A percentile compares a stretch with the other conserved stretches of the same genome.
Conservation (phyloP, 148 eudicot species). For the Camellia japonica region DNA sequence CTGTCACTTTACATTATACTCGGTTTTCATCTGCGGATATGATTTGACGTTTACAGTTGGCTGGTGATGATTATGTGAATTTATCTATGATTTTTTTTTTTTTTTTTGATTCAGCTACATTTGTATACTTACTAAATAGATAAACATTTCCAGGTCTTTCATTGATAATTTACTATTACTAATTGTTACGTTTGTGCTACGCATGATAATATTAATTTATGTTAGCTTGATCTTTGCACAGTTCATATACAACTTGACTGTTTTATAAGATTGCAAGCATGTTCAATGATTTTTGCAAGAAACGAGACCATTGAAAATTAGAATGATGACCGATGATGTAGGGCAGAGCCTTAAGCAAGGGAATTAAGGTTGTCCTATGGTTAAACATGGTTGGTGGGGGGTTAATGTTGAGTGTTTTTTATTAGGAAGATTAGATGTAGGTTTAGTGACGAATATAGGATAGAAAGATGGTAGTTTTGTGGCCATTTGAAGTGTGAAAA, state of each 20-base stretch:
- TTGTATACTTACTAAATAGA: neutral
- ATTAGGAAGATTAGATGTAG: neutral
- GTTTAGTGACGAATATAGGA: neutral
- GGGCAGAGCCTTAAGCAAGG: neutral
- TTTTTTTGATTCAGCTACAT: neutral
- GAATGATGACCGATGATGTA: neutral
- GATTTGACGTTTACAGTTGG: neutral
- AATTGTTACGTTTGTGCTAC: neutral
- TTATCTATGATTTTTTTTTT: neutral
- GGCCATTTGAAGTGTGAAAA: neutral
- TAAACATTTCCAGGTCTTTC: neutral
- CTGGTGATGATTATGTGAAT: slow-evolving; percentile 6
- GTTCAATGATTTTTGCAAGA: neutral
- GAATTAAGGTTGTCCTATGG: neutral
- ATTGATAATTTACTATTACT: neutral
- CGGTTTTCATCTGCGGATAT: neutral
- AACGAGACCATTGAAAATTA: neutral
- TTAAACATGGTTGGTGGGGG: neutral
- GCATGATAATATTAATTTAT: neutral
- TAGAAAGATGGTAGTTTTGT: neutral
- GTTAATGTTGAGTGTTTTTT: neutral
- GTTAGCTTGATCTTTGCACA: neutral
- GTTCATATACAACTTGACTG: neutral
- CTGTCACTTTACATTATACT: neutral
- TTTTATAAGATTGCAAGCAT: neutral